phyloP scores from a whole-genome alignment of 805 yeast genomes.

The Metschnikowia kofuensis region DNA sequence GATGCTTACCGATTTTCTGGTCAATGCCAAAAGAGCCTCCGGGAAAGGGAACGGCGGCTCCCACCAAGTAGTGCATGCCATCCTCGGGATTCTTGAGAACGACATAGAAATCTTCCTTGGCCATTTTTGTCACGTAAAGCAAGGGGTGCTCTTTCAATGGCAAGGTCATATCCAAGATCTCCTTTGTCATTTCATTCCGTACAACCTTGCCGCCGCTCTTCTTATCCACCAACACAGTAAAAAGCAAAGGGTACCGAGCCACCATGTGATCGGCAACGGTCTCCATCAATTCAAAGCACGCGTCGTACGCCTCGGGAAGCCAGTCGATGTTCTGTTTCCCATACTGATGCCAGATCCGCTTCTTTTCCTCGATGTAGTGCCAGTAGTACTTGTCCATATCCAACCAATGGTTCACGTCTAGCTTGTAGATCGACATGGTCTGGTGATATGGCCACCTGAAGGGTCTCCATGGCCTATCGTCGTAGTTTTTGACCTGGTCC shows the following conservation, averaged over 20 bases:
- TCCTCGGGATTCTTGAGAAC: constrained; percentile 49
- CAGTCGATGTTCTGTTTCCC: constrained; percentile 63
- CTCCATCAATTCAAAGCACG: constrained; percentile 62
- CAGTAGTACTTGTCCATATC: constrained; percentile 77
- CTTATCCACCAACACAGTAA: constrained; percentile 42
- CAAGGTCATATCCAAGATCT: constrained; percentile 53
- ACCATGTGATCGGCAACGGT: constrained; percentile 58
- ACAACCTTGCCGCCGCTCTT: constrained; percentile 50
- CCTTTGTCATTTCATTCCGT: constrained; percentile 60
- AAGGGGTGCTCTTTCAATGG: constrained; percentile 67
- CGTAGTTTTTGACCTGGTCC: constrained; percentile 61
- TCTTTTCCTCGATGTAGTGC: constrained; percentile 62
- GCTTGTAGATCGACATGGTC: constrained; percentile 69
- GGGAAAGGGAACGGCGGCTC: constrained; percentile 77
- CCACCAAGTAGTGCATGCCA: constrained; percentile 60
- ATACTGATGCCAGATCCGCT: constrained; percentile 53
- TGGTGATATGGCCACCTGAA: constrained; percentile 80
- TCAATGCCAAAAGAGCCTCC: constrained; percentile 71
- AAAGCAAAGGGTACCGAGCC: constrained; percentile 60
- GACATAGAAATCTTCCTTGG: constrained; percentile 72
- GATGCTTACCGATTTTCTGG: constrained; percentile 55
- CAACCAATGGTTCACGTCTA: constrained; percentile 74
- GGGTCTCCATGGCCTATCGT: constrained; percentile 80
- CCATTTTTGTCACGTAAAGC: constrained; percentile 60
- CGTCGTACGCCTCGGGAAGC: constrained; percentile 62